A percentile compares a stretch with the other conserved stretches of the same genome.
Evolutionary conservation across 2,329 filamentous ascomycete species (phyloP).

Genomic region (Bertia moriformis): DNA sequence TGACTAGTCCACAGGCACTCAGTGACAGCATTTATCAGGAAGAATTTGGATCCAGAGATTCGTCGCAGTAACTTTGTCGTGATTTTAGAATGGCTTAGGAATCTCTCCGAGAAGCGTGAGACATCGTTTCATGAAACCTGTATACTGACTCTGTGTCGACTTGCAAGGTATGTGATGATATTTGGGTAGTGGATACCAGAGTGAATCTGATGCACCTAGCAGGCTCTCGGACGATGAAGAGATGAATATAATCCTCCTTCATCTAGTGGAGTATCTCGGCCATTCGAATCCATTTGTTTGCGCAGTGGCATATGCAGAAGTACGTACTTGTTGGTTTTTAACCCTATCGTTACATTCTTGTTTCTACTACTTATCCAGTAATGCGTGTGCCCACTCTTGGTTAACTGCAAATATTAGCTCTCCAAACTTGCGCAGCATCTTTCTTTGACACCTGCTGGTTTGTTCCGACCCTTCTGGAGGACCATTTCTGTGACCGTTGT

Average conservation of each 20-base stretch:
- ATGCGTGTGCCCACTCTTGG: too few species aligned
- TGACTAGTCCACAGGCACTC: conserved; percentile 19
- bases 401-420: too few species aligned
- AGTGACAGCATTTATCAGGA: conserved; percentile 36
- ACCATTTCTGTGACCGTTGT: conserved; percentile 45
- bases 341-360: neutral
- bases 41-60: conserved; percentile 24
- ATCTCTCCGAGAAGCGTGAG: conserved; percentile 35
- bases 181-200: conserved; percentile 3
- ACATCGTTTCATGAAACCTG: conserved; percentile 44
- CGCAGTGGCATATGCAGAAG: conserved; percentile 45
- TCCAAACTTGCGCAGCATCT: conserved; percentile 35
- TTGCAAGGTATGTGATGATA: conserved; percentile 37
- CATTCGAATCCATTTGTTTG: conserved; percentile 48
- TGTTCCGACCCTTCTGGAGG: conserved; percentile 50
- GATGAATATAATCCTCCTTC: conserved; percentile 47
- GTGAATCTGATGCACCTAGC: too few species aligned
- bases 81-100: conserved; percentile 39
- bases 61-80: conserved; percentile 37
- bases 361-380: too few species aligned
- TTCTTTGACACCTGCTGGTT: conserved; percentile 28
- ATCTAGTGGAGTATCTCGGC: conserved; percentile 53
- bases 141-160: conserved; percentile 41
- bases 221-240: conserved; percentile 43
- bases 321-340: conserved; percentile 11